Percentiles rank a stretch among this genome's conserved stretches.
Evolutionary conservation across 495 filamentous ascomycete genomes (phyloP).

Genomic region (Parmelia sp.): DNA sequence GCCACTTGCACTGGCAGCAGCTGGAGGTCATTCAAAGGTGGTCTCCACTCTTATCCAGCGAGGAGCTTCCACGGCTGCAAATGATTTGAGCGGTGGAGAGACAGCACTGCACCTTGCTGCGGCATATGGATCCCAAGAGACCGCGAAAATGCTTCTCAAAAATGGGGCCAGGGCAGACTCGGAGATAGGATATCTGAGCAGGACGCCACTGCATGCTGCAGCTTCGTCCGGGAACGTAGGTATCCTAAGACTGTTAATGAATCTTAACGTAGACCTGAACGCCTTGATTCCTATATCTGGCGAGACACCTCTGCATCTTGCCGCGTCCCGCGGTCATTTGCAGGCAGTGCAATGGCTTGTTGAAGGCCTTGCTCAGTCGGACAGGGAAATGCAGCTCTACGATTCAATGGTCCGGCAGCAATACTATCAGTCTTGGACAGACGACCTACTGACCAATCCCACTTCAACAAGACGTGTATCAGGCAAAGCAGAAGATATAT

Average conservation of each 20-base stretch:
- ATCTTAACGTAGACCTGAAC: neutral
- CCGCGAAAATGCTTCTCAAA: neutral
- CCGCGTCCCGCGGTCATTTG: constrained; percentile 1
- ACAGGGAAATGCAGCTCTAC: constrained; percentile 3
- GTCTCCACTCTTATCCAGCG: neutral
- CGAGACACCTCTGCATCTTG: constrained; percentile 7
- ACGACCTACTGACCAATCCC: neutral
- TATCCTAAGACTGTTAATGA: neutral
- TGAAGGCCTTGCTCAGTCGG: neutral
- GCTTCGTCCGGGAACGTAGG: neutral
- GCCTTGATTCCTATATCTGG: neutral
- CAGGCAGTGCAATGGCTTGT: constrained; percentile 1
- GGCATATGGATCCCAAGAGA: neutral
- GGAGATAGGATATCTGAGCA: neutral
- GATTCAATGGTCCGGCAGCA: constrained; percentile 3
- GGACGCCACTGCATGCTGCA: neutral
- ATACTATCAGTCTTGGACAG: neutral
- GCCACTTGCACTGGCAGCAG: constrained; percentile 3
- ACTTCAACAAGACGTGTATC: neutral
- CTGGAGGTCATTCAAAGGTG: neutral
- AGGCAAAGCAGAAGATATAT: neutral
- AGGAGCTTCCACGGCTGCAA: neutral
- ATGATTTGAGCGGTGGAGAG: neutral
- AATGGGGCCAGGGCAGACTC: neutral
- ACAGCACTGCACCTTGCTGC: constrained; percentile 1